Percentiles rank a stretch among this genome's conserved stretches.
Evolutionary conservation across 495 filamentous ascomycete genomes (phyloP).

Genomic region (Neurospora intermedia): DNA sequence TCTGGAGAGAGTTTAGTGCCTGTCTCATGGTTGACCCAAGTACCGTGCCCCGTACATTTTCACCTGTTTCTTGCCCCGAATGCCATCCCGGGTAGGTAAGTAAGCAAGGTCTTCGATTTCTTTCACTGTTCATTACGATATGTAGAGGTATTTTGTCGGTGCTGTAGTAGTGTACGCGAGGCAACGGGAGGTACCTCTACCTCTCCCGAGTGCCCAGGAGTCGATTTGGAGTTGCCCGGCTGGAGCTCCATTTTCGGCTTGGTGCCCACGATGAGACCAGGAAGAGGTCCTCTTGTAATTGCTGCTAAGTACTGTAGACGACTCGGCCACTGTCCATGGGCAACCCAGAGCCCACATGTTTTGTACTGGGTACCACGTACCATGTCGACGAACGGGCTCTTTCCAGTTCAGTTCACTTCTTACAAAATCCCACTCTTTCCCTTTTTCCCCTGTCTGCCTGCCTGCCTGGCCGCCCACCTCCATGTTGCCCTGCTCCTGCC

Average conservation of each 20-base stretch:
- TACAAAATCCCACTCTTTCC: not conserved
- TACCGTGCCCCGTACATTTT: not conserved
- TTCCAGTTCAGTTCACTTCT: not conserved
- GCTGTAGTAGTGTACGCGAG: not conserved
- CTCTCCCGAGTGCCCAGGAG: not conserved
- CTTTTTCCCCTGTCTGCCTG: not conserved
- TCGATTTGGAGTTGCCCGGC: not conserved
- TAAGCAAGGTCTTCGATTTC: not conserved
- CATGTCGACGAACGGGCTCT: not conserved
- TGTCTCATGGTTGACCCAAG: not conserved
- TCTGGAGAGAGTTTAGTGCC: not conserved
- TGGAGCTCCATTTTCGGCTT: not conserved
- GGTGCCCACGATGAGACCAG: not conserved
- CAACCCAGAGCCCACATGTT: not conserved
- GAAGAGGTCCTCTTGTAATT: not conserved
- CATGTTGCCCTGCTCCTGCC: not conserved
- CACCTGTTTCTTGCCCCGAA: not conserved
- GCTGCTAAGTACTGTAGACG: not conserved
- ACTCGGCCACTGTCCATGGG: not conserved
- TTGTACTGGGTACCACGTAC: not conserved
- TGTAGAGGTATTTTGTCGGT: not conserved
- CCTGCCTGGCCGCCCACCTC: not conserved
- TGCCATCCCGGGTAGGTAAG: not conserved
- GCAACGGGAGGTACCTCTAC: not conserved
- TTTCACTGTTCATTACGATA: not conserved